Evolutionary conservation across 768 basidiomycete genomes (phyloP).

Genomic region (Termitomyces sp.): DNA sequence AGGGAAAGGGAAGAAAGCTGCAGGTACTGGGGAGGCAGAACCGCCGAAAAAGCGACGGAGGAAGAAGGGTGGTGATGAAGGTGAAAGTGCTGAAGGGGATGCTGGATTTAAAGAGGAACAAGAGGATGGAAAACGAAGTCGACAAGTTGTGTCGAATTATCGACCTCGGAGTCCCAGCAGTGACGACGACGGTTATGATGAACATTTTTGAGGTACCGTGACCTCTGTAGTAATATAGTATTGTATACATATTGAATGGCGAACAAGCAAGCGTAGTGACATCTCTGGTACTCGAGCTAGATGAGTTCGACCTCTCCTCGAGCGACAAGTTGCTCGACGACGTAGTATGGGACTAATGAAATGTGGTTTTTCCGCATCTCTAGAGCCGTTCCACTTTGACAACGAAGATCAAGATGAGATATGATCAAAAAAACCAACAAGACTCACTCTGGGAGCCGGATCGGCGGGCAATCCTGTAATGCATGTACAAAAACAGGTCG

Average conservation of each 20-base stretch:
- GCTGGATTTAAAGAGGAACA: conserved; percentile 20
- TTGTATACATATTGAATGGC: conserved; percentile 13
- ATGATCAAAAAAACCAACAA: not conserved
- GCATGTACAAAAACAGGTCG: conserved; percentile 83
- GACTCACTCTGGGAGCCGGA: conserved; percentile 67
- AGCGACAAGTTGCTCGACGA: conserved; percentile 70
- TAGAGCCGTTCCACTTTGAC: conserved; percentile 56
- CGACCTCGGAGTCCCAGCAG: conserved; percentile 33
- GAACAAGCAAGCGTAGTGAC: not conserved
- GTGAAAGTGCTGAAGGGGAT: conserved; percentile 25
- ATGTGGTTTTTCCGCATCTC: conserved; percentile 82
- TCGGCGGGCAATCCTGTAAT: conserved; percentile 61
- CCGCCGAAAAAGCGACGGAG: conserved; percentile 49
- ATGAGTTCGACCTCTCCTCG: conserved; percentile 77
- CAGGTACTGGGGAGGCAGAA: conserved; percentile 27
- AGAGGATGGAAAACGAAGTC: conserved; percentile 16
- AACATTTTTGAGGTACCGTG: conserved; percentile 29
- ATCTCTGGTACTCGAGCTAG: conserved; percentile 27
- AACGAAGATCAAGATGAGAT: not conserved
- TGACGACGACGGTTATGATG: conserved; percentile 41
- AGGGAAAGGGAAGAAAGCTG: conserved; percentile 50
- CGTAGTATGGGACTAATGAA: conserved; percentile 71
- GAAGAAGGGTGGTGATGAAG: conserved; percentile 37
- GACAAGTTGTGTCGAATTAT: conserved; percentile 26
- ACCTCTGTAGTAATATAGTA: conserved; percentile 13